Conservation (phyloP, 176 grass and related monocot genomes). For the Oryza coarctata region DNA sequence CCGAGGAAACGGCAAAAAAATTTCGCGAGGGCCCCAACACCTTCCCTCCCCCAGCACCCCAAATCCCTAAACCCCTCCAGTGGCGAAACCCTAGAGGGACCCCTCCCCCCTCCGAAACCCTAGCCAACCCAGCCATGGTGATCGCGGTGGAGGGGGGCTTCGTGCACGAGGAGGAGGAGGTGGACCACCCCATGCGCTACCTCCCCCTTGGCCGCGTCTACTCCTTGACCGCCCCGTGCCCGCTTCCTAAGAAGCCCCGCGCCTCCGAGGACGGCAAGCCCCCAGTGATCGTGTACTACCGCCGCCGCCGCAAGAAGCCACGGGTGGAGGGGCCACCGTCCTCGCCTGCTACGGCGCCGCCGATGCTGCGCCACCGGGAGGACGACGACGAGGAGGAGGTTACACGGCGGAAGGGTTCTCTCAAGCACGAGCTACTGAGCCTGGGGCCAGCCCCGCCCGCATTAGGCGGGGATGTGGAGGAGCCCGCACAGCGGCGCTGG, state of each 20-base stretch:
- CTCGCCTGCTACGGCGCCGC: constrained; percentile 7
- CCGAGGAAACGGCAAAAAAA: constrained; percentile 34
- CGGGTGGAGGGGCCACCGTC: constrained; percentile 29
- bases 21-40: constrained; percentile 12
- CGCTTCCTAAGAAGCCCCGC: constrained; percentile 43
- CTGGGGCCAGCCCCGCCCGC: constrained; percentile 37
- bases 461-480: constrained; percentile 29
- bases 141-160: constrained; percentile 62
- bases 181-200: constrained; percentile 59
- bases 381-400: constrained; percentile 18
- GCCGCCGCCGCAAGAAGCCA: constrained; percentile 43
- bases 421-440: constrained; percentile 51
- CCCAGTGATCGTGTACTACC: constrained; percentile 46
- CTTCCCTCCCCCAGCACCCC: background rate
- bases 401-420: constrained; percentile 38
- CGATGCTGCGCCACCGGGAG: background rate
- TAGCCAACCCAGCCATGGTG: constrained; percentile 50
- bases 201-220: constrained; percentile 77
- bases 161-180: constrained; percentile 47
- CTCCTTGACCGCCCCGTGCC: constrained; percentile 59
- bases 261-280: background rate
- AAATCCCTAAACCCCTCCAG: constrained; percentile 28
- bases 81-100: constrained; percentile 37
- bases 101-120: constrained; percentile 16
- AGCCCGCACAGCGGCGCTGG: background rate